phyloP scores from a whole-genome alignment of 345 rosid species.

The Salix koriyanagi region DNA sequence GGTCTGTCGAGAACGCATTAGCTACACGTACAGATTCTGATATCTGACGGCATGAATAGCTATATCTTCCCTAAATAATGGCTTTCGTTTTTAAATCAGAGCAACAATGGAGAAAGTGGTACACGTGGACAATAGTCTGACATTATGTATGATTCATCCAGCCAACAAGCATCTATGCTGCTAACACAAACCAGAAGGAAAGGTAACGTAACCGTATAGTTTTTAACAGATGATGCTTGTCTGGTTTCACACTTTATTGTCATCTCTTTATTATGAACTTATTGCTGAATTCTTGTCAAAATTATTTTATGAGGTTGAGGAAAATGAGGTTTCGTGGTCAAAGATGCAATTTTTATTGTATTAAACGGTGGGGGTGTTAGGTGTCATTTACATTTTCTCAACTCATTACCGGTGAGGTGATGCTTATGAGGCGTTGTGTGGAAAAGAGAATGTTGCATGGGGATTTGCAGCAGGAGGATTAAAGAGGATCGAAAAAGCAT shows the following conservation, averaged over 20 bases:
- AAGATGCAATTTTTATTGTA: neutral
- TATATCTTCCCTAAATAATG: neutral
- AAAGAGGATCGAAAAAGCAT: slow-evolving; percentile 19
- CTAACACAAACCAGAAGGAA: neutral
- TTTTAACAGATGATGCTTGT: neutral
- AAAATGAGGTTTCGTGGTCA: neutral
- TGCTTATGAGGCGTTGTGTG: slow-evolving; percentile 5
- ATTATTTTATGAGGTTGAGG: neutral
- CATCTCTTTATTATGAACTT: neutral
- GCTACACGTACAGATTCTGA: neutral
- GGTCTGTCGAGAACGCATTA: neutral
- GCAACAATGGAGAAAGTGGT: neutral
- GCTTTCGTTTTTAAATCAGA: neutral
- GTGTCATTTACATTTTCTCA: neutral
- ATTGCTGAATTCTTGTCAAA: neutral
- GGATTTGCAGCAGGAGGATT: slow-evolving; percentile 29
- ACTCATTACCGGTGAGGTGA: too few species aligned
- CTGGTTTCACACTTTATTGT: neutral
- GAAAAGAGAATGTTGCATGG: slow-evolving; percentile 21
- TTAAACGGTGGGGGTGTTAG: neutral
- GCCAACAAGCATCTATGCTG: neutral
- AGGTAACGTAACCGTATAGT: neutral
- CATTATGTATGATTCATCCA: neutral
- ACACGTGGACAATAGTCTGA: neutral
- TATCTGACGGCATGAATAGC: neutral